These are phyloP conservation scores for Cladosporium sp. DNA, from an alignment of 2,329 filamentous ascomycete species.

Conservation along the genomic window DNA sequence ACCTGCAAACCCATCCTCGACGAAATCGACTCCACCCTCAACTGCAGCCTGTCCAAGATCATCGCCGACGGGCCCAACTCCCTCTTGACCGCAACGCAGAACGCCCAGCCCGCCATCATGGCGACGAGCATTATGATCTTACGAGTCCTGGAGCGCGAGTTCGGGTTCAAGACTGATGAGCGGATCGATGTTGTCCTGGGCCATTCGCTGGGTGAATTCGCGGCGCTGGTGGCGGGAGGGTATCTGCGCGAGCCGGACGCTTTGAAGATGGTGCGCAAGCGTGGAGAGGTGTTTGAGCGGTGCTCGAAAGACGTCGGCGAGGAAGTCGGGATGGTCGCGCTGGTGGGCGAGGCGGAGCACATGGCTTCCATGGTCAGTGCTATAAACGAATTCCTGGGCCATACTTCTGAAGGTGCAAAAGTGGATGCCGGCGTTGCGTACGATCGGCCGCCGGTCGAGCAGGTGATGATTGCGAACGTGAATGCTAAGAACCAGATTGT, in stretches of 20 bases:
- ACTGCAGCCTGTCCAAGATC: conserved; percentile 72
- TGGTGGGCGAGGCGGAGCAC: conserved; percentile 83
- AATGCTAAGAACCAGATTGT: conserved; percentile 98
- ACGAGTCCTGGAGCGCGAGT: conserved; percentile 81
- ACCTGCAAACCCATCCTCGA: conserved; percentile 77
- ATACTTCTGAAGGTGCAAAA: conserved; percentile 64
- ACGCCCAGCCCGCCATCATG: conserved; percentile 96
- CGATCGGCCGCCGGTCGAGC: conserved; percentile 74
- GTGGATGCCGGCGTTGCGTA: conserved; percentile 61
- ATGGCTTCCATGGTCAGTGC: conserved; percentile 69
- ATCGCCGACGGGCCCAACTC: conserved; percentile 80
- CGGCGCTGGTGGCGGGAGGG: conserved; percentile 81
- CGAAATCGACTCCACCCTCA: conserved; percentile 78
- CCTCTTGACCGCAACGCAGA: conserved; percentile 75
- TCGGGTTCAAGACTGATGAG: conserved; percentile 70
- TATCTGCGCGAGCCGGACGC: conserved; percentile 78
- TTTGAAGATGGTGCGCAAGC: conserved; percentile 71
- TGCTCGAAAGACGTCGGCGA: conserved; percentile 69
- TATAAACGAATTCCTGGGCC: conserved; percentile 77
- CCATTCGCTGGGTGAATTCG: conserved; percentile 91
- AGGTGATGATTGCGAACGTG: conserved; percentile 89
- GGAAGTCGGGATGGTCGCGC: conserved; percentile 90
- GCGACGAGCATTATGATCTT: conserved; percentile 88
- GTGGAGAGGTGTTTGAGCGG: conserved; percentile 80
- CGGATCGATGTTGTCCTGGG: conserved; percentile 82